phyloP scores from a whole-genome alignment of 2,329 filamentous ascomycete genomes.

The Paramyrothecium sp. region DNA sequence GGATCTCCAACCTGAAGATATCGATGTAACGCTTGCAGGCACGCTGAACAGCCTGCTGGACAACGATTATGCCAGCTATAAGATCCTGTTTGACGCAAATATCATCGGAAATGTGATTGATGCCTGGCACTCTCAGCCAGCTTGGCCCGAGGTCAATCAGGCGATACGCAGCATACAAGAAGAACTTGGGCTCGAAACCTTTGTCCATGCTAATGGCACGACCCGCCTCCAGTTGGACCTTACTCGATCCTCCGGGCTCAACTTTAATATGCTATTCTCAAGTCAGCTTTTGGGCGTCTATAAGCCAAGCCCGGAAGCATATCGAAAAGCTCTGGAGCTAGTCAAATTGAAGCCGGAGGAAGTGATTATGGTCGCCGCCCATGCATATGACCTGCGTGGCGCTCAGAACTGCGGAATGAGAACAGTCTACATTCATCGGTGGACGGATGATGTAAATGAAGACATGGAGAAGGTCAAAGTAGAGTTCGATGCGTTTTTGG shows the following conservation, averaged over 20 bases:
- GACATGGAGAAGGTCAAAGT: constrained; percentile 36
- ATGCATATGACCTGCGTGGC: constrained; percentile 51
- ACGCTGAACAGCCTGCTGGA: constrained; percentile 35
- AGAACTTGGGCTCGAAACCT: constrained; percentile 35
- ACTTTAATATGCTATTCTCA: constrained; percentile 52
- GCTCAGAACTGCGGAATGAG: constrained; percentile 46
- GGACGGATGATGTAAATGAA: constrained; percentile 52
- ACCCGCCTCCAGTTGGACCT: constrained; percentile 54
- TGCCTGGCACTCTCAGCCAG: constrained; percentile 46
- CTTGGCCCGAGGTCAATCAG: constrained; percentile 48
- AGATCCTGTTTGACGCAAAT: constrained; percentile 6
- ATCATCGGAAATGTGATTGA: constrained; percentile 22
- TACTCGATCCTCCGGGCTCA: constrained; percentile 40
- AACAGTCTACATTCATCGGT: constrained; percentile 50
- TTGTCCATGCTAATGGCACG: constrained; percentile 55
- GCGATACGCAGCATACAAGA: constrained; percentile 38
- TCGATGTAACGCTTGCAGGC: constrained; percentile 46
- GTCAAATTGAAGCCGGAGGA: constrained; percentile 43
- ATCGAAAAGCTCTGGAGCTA: constrained; percentile 42
- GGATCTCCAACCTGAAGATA: constrained; percentile 40
- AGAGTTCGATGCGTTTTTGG: constrained; percentile 36
- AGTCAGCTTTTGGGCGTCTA: constrained; percentile 47
- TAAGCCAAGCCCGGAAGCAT: constrained; percentile 47
- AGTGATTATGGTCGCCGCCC: constrained; percentile 50
- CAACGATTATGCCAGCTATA: background rate